Evolutionary conservation across 768 basidiomycete genomes (phyloP), one percentile per base, ranked within the genome.

Genomic region (Pleurotus salmoneostramineus): DNA sequence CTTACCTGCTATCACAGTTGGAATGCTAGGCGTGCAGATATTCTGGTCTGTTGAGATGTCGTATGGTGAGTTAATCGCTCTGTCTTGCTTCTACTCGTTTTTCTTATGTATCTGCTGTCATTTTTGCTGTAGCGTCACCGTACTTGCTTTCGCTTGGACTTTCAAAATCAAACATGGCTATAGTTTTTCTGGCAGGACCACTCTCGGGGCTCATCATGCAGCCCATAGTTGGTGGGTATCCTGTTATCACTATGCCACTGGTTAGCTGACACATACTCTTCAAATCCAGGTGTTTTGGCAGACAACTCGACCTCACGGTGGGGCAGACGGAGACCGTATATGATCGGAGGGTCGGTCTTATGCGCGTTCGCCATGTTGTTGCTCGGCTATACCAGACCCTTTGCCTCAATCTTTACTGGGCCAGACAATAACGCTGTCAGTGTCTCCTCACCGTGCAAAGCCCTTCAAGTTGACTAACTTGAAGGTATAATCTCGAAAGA

Each of bases 41-140:
- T 83, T 96, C 48, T 97, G 95, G 95, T 89, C 89, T 1, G 88
- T 96, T 10, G 95, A 97, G 66, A 95, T 97, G 92, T 88, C 91
- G 0, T 95, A 96, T 61, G 93, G 91, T 77, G 35, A 37, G 74
- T 64, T 27, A 15, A 0, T 6, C 37, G 11, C 73, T 56, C 12
- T 11, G 31, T 15, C 1, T 36, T n/a, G 8, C 44, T 37, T 15
- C 33, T 12, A 21, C 40, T 4, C 32, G 31, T 21, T 14, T n/a
- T 40, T 45, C 21, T 27, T 27, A 27, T 27, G 3, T 3, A 27
- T 27, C 21, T 27, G 6, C 57, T 32, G 12, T 50, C 21, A 33
- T 33, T 50, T 34, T 6, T 14, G 6, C 3, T 15, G 11, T 17
- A 85, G 86, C 83, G 11, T 85, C 94, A 0, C 95, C 95, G 0